phyloP scores from a whole-genome alignment of 495 filamentous ascomycete species.

The Neurospora intermedia region DNA sequence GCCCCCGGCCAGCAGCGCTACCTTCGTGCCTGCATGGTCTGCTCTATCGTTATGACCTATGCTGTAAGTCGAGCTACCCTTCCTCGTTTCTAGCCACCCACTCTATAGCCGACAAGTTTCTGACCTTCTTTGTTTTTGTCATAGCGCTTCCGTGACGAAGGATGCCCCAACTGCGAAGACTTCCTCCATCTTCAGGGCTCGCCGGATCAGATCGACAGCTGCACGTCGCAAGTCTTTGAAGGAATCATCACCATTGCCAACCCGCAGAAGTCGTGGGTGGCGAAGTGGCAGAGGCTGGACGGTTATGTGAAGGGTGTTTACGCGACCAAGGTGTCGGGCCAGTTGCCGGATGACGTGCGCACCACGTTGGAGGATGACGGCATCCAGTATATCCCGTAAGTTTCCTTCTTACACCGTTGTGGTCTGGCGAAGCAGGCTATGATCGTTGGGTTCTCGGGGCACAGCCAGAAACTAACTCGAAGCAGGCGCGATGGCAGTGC shows the following conservation, averaged over 20 bases:
- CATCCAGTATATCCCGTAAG: slow-evolving; percentile 58
- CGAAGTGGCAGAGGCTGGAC: slow-evolving; percentile 87
- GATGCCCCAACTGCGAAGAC: slow-evolving; percentile 93
- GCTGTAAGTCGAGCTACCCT: slow-evolving; percentile 38
- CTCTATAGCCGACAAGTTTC: slow-evolving; percentile 8
- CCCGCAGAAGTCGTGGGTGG: slow-evolving; percentile 75
- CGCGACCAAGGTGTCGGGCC: slow-evolving; percentile 82
- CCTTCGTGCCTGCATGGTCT: slow-evolving; percentile 96
- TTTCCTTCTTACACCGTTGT: slow-evolving; percentile 2
- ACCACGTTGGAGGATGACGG: slow-evolving; percentile 56
- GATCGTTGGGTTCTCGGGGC: neutral
- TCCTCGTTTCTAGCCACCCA: neutral
- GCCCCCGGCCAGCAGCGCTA: slow-evolving; percentile 62
- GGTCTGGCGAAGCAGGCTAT: neutral
- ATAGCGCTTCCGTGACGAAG: slow-evolving; percentile 69
- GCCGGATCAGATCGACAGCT: slow-evolving; percentile 72
- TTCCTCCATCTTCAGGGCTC: slow-evolving; percentile 74
- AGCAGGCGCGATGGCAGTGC: slow-evolving; percentile 41
- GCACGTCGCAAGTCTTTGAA: slow-evolving; percentile 91
- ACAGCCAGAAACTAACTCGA: neutral
- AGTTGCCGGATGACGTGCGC: slow-evolving; percentile 52
- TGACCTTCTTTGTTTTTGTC: neutral
- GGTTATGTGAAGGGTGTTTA: slow-evolving; percentile 79
- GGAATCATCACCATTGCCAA: slow-evolving; percentile 75
- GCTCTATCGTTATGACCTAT: slow-evolving; percentile 77